Evolutionary conservation across 2,329 filamentous ascomycete species (phyloP), one percentile per base, ranked within the genome.

Genomic region (Rhinocladiella mackenziei): DNA sequence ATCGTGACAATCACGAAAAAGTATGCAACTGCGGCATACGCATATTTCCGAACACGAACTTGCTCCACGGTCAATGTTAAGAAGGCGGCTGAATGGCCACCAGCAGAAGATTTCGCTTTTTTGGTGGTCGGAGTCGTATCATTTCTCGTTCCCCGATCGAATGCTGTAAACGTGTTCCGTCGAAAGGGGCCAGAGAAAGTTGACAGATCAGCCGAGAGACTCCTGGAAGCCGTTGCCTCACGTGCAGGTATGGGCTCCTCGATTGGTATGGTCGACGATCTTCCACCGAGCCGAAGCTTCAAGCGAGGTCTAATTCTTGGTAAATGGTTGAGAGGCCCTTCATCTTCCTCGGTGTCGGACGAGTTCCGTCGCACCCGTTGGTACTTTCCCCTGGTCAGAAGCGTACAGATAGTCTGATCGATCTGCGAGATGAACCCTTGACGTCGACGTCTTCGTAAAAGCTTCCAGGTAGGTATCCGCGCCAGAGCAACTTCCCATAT

Each of bases 401-500:
- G 19, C 8, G 15, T 20, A 17, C 50, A 53, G 9, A 53, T 34
- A 5, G 37, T 22, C 28, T 50, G 50, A 34, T 53, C 50, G 20
- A 53, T 31, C 8, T 46, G 43, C 6, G 43, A 38, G 8, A 53
- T 20, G 4, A 50, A 20, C 10, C 46, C 50, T 15, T 22, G 32
- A 9, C 33, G 30, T 15, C 34, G 43, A 14, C 46, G 46, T 37
- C 23, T 35, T 18, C 39, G 39, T 17, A 50, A 25, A 19, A 97
- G 89, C 31, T 89, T 85, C 88, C 91, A 96, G 57, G 81, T 88
- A 2, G 92, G 92, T 13, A 97, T 86, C 45, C 91, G 77, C 38
- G 91, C 89, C 49, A 98, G 70, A 18, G 83, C 77, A 40, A 97
- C 84, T 33, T 86, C 89, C 85, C 87, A 94, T 57, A 76, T 77